Evolutionary conservation across 192 early-diverging fungal genomes (phyloP).

Genomic region (Podochytrium sp.): DNA sequence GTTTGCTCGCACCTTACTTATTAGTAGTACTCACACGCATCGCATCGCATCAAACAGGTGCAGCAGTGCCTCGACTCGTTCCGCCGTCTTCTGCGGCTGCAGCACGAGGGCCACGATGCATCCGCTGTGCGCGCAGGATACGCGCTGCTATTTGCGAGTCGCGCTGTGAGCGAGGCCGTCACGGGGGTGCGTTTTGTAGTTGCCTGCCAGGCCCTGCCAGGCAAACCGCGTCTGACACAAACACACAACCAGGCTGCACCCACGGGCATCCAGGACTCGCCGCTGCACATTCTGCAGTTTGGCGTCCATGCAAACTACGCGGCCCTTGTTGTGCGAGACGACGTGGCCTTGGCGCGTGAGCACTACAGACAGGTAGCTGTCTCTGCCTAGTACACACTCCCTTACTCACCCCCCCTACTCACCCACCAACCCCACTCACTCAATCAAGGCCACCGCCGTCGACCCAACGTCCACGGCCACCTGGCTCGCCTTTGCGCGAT

Average conservation of each 20-base stretch:
- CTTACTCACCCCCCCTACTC: too few relatives aligned
- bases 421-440: too few relatives aligned
- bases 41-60: not conserved
- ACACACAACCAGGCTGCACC: not conserved
- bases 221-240: not conserved
- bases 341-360: not conserved
- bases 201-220: not conserved
- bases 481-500: not conserved
- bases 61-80: not conserved
- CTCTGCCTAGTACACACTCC: not conserved
- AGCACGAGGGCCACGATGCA: not conserved
- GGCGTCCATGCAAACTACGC: constrained; percentile 8
- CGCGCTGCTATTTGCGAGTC: not conserved
- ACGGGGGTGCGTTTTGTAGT: not conserved
- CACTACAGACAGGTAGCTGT: constrained; percentile 1
- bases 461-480: not conserved
- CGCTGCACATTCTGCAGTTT: constrained; percentile 6
- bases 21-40: not conserved
- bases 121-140: not conserved
- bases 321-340: not conserved
- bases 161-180: not conserved
- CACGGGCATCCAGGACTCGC: not conserved
- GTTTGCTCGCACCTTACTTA: not conserved
- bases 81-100: not conserved
- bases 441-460: not conserved